Evolutionary conservation across 306 rosid species (phyloP), one percentile per base, ranked within the genome.

Genomic region (Trifolium fragiferum): DNA sequence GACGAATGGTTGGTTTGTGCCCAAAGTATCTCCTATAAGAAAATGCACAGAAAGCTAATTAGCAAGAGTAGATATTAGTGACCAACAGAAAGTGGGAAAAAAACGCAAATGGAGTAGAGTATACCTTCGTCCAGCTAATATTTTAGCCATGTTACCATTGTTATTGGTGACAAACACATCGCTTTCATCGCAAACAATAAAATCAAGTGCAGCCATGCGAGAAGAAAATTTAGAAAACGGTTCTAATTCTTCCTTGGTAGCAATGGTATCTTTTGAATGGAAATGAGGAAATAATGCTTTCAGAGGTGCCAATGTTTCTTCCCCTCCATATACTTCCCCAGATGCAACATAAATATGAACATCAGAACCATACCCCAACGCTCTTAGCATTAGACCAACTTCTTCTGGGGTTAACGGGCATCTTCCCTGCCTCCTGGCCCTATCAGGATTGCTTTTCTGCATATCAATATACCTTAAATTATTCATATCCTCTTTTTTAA

Each of bases 141-240:
- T 95, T 85, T 78, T 90, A 66, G 99, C 99, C 99, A 95, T 95
- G 81, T 95, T 95, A 27, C 99, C 99, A 73, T 95, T 95, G 84
- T 95, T 95, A 84, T 95, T 95, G 66, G 99, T 95, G 64, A 92
- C 99, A 87, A 95, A 95, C 51, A 95, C 97, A 76, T 95, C 98
- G 37, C 99, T 92, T 85, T 87, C 97, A 77, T 92, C 99, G 40
- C 99, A 95, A 53, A 89, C 99, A 62, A 89, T 81, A 79, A 92
- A 95, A 78, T 95, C 99, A 38, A 95, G 96, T 12, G 99, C 99
- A 81, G 99, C 99, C 99, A 95, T 92, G 71, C 99, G 99, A 86
- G 99, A 90, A 81, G 99, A 95, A 89, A 86, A 95, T 20, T 93
- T 76, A 86, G 92, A 81, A 86, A 90, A 95, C 72, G 92, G 85